Evolutionary conservation across 1,139 yeast species (phyloP), one percentile per base, ranked within the genome.

Genomic region (Zygoascus meyerae): DNA sequence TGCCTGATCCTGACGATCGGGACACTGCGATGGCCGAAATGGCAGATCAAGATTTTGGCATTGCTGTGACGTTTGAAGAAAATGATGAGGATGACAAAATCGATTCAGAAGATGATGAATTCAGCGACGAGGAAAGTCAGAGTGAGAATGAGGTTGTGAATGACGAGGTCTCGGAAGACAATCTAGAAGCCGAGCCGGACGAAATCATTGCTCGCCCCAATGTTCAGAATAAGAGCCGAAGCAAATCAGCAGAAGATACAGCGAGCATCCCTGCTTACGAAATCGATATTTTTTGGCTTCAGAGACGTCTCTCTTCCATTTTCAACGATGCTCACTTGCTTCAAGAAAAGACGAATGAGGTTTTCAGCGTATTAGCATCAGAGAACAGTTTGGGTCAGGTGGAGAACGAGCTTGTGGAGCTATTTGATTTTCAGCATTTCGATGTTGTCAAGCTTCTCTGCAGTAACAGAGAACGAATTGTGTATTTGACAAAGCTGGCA

Each of bases 1-100:
- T 90, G 39, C 74, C 82, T 0, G 95, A 83, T 55, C 79, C 73
- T 54, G 69, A 67, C 1, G 68, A 69, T 15, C 70, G 61, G 3
- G 62, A 55, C 15, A 62, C 60, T 0, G 64, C 54, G 1, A 63
- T 60, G 7, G 60, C 55, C 9, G 59, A 56, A 12, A 51, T 47
- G 3, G 63, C 55, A 2, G 71, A 68, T 7, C 69, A 71, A 10
- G 79, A 74, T 2, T 62, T 69, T 12, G 73, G 71, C 5, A 70
- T 72, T 26, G 80, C 74, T 9, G 75, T 71, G 5, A 70, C 70
- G 2, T 73, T 70, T 36, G 74, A 70, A 39, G 75, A 71, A 2
- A 68, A 66, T 5, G 66, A 59, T 3, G 68, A 60, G 4, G 66
- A 59, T 2, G 10, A 58, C 51, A 28, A 60, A 51, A 34, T 42